A percentile compares a stretch with the other conserved stretches of the same genome.
phyloP scores from a whole-genome alignment of 2,329 filamentous ascomycete species.

The Fusarium sp. region DNA sequence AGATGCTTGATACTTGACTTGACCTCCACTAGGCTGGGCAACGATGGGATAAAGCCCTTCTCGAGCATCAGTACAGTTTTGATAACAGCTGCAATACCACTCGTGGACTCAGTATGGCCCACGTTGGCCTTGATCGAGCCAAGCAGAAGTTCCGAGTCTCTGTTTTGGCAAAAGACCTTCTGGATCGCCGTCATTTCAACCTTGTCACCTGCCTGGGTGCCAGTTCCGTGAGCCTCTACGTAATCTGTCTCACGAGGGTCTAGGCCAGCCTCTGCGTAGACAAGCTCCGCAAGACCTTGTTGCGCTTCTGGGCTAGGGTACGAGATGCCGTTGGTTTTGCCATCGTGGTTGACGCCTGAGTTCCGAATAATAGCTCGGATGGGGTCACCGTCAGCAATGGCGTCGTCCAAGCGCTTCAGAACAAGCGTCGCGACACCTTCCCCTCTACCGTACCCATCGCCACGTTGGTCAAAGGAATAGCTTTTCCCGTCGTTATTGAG shows the following conservation, averaged over 20 bases:
- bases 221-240: constrained; percentile 46
- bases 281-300: constrained; percentile 48
- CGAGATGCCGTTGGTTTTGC: constrained; percentile 52
- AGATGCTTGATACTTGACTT: constrained; percentile 18
- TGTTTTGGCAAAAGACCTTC: constrained; percentile 24
- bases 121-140: constrained; percentile 36
- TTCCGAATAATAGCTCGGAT: constrained; percentile 52
- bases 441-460: constrained; percentile 60
- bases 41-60: constrained; percentile 28
- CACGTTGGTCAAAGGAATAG: constrained; percentile 41
- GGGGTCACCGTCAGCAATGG: constrained; percentile 58
- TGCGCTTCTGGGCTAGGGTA: constrained; percentile 55
- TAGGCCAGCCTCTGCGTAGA: constrained; percentile 48
- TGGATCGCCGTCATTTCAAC: constrained; percentile 32
- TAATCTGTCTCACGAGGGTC: constrained; percentile 42
- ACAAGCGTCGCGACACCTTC: constrained; percentile 56
- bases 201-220: constrained; percentile 34
- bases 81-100: constrained; percentile 29
- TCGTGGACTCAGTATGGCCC: constrained; percentile 30
- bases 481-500: constrained; percentile 27
- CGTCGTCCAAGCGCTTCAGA: constrained; percentile 59
- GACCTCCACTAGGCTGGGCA: neutral
- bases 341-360: constrained; percentile 28
- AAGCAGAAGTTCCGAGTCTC: constrained; percentile 15
- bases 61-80: constrained; percentile 30